A percentile compares a stretch with the other conserved stretches of the same genome.
phyloP scores from a whole-genome alignment of 2,329 filamentous ascomycete genomes.

The Exophiala oligosperma region DNA sequence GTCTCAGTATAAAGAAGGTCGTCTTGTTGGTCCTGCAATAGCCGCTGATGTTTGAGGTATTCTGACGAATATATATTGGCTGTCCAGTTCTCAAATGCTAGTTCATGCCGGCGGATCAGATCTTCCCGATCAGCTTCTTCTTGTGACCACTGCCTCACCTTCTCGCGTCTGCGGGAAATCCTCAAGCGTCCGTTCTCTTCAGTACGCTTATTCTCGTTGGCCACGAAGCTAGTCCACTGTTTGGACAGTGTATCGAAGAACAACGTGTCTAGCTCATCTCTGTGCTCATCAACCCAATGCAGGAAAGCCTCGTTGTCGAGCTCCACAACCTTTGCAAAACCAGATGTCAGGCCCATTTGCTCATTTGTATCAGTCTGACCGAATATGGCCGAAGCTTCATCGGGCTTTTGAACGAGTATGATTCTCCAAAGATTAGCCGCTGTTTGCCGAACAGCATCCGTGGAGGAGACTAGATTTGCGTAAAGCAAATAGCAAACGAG shows the following conservation, averaged over 20 bases:
- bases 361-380: conserved; percentile 69
- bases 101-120: conserved; percentile 76
- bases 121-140: conserved; percentile 70
- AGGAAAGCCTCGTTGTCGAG: conserved; percentile 88
- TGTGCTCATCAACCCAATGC: conserved; percentile 81
- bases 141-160: conserved; percentile 74
- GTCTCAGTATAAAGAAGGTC: conserved; percentile 76
- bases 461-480: conserved; percentile 74
- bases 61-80: conserved; percentile 94
- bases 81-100: conserved; percentile 86
- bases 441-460: conserved; percentile 66
- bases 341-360: conserved; percentile 68
- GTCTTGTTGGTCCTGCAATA: conserved; percentile 90
- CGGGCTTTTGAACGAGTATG: conserved; percentile 87
- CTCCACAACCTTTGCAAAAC: conserved; percentile 81
- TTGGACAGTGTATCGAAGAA: conserved; percentile 81
- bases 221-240: conserved; percentile 85
- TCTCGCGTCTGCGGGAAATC: conserved; percentile 75
- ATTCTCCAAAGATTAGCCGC: conserved; percentile 89
- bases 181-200: conserved; percentile 72
- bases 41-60: conserved; percentile 84
- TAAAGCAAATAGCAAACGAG: conserved; percentile 93
- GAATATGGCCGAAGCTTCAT: conserved; percentile 74
- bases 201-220: conserved; percentile 75
- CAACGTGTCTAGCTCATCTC: conserved; percentile 73